A percentile compares a stretch with the other conserved stretches of the same genome.
Conservation (phyloP, 768 basidiomycete genomes). For the Trametes villosa region DNA sequence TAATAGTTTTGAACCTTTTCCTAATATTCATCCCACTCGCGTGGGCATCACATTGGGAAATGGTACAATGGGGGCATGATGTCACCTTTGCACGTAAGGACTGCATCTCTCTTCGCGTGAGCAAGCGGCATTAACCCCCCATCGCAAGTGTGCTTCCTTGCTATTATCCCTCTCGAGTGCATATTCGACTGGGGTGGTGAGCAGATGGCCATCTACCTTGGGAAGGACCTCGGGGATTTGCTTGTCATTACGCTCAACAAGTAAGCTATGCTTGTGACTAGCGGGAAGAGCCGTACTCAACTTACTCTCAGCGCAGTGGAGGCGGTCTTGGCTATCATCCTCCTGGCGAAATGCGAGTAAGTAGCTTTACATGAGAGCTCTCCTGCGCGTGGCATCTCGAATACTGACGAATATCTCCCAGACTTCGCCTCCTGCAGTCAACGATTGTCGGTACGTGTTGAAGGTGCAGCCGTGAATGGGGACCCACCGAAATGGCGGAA, state of each 20-base stretch:
- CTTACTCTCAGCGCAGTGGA: constrained; percentile 58
- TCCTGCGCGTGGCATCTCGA: not conserved
- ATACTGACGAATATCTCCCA: constrained; percentile 35
- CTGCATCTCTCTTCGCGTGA: not conserved
- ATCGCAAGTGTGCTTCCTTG: constrained; percentile 56
- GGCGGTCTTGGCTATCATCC: constrained; percentile 69
- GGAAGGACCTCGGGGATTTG: constrained; percentile 67
- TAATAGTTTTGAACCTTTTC: constrained; percentile 59
- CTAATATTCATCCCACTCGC: constrained; percentile 62
- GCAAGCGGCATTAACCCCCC: constrained; percentile 49
- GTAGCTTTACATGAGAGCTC: constrained; percentile 28
- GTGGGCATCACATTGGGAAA: constrained; percentile 49
- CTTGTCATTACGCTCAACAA: constrained; percentile 68
- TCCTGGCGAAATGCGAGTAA: constrained; percentile 73
- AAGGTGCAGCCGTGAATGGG: no score
- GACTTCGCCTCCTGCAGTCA: constrained; percentile 66
- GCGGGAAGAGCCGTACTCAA: not conserved
- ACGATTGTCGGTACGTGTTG: constrained; percentile 65
- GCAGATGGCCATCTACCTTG: constrained; percentile 59
- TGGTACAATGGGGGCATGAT: constrained; percentile 37
- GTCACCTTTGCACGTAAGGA: constrained; percentile 52
- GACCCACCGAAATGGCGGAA: not conserved
- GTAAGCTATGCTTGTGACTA: constrained; percentile 37
- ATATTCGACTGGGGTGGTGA: constrained; percentile 68
- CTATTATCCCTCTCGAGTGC: constrained; percentile 67